Conservation (phyloP, 495 filamentous ascomycete genomes). For the Platismatia glauca region DNA sequence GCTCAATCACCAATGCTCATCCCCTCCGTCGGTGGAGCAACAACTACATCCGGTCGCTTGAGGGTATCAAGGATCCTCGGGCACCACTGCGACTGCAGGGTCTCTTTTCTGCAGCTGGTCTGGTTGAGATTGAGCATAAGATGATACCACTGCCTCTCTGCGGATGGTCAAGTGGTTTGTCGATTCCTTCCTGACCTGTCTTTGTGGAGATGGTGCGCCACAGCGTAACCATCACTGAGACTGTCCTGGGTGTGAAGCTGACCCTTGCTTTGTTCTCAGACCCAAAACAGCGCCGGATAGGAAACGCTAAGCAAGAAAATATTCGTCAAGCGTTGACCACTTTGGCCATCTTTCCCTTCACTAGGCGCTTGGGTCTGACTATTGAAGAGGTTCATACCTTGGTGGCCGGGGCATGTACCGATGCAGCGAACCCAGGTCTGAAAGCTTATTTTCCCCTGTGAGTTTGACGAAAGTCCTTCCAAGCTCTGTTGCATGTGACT, state of each 20-base stretch:
- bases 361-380: slow-evolving; percentile 49
- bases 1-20: slow-evolving; percentile 61
- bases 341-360: slow-evolving; percentile 55
- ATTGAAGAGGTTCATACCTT: slow-evolving; percentile 54
- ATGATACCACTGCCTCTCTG: slow-evolving; percentile 69
- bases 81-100: slow-evolving; percentile 53
- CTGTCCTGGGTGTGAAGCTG: background rate
- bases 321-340: slow-evolving; percentile 52
- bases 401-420: slow-evolving; percentile 55
- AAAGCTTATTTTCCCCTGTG: slow-evolving; percentile 75
- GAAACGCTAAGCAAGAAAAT: slow-evolving; percentile 51
- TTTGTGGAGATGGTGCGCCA: background rate
- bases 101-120: slow-evolving; percentile 58
- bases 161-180: slow-evolving; percentile 63
- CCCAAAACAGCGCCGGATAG: slow-evolving; percentile 52
- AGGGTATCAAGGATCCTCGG: slow-evolving; percentile 61
- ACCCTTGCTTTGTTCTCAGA: slow-evolving; percentile 33
- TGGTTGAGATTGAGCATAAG: slow-evolving; percentile 59
- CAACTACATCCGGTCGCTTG: slow-evolving; percentile 55
- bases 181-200: background rate
- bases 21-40: slow-evolving; percentile 68
- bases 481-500: background rate
- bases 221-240: background rate
- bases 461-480: slow-evolving; percentile 25
- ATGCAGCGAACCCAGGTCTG: slow-evolving; percentile 53